These are phyloP conservation scores for Prunus padus DNA, from an alignment of 306 rosid genomes.

Conservation along the genomic window DNA sequence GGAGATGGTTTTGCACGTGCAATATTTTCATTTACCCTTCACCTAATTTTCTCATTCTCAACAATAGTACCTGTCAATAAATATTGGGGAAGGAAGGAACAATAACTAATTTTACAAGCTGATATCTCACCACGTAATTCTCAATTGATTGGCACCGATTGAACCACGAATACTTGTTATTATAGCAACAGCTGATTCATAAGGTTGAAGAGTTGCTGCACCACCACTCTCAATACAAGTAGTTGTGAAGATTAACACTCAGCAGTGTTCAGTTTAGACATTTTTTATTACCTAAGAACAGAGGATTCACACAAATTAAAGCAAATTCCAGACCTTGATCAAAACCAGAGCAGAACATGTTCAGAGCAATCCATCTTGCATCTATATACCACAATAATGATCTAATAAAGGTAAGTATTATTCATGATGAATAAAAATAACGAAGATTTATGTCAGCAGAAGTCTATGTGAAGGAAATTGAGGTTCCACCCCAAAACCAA, in stretches of 20 bases:
- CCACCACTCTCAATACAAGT: background rate
- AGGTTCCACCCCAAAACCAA: too few species aligned
- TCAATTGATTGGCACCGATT: background rate
- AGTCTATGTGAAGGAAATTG: too few species aligned
- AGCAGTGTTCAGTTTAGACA: background rate
- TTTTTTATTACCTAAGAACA: background rate
- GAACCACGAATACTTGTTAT: background rate
- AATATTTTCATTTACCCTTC: too few species aligned
- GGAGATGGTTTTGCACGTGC: too few species aligned
- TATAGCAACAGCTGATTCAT: background rate
- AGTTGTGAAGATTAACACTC: background rate
- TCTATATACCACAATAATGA: background rate
- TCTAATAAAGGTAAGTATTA: background rate
- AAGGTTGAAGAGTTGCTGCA: background rate
- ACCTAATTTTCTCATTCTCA: background rate
- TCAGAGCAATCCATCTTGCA: background rate
- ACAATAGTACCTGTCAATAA: background rate
- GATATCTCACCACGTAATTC: background rate
- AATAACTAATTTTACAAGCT: background rate
- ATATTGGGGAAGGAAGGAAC: background rate
- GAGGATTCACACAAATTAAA: background rate
- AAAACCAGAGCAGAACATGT: background rate
- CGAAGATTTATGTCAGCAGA: too few species aligned
- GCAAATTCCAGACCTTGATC: background rate
- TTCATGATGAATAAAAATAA: too few species aligned